Base-by-base conservation (phyloP, 352 stramenopile genomes). In the Phytophthora pseudosyringae region DNA sequence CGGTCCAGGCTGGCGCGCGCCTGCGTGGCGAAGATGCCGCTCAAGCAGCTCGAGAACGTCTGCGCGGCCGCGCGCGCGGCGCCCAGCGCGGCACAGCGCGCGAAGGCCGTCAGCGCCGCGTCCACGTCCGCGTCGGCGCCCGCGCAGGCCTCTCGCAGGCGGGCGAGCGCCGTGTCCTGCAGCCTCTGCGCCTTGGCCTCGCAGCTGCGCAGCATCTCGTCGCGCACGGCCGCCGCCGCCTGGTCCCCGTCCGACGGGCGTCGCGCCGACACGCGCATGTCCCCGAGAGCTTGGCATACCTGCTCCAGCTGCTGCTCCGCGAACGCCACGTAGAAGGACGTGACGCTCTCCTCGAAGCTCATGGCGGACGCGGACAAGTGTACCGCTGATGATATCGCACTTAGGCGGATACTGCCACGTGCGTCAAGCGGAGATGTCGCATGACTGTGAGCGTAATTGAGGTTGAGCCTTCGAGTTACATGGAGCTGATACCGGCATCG, bases 301-400 rank as follows among this genome's bases (percentile, higher is more conserved):
- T 75, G 70, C 39, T 93, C 86, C 29, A 93, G 59, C 56, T 87
- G 76, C 40, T 90, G 68, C 71, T 94, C 86, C 21, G 86, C 86
- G 44, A 91, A 75, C 54, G 78, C 86, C 80, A 91, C 81, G 77
- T 93, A 91, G 72, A 94, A 94, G 58, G 77, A 67, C 59, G 75
- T 91, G 67, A 94, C 74, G 70, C 84, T 87, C 59, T 91, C 80
- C 64, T 94, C 78, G 61, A 94, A 94, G 74, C 73, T 80, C 81
- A 89, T 92, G 40, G 26, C 36, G 12, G 21, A 26, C 8, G 16
- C 8, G 8, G 21, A 28, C 1, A 21, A 21, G 21, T 21, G 21
- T 21, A 21, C 21, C 21, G 2, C 2, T 21, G 21, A 21, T n/a
- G 29, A 29, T 43, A 41, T 16, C 11, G 47, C 3, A 35, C 31